Evolutionary conservation across 2,329 filamentous ascomycete genomes (phyloP).

Genomic region (Arthroderma sp.): DNA sequence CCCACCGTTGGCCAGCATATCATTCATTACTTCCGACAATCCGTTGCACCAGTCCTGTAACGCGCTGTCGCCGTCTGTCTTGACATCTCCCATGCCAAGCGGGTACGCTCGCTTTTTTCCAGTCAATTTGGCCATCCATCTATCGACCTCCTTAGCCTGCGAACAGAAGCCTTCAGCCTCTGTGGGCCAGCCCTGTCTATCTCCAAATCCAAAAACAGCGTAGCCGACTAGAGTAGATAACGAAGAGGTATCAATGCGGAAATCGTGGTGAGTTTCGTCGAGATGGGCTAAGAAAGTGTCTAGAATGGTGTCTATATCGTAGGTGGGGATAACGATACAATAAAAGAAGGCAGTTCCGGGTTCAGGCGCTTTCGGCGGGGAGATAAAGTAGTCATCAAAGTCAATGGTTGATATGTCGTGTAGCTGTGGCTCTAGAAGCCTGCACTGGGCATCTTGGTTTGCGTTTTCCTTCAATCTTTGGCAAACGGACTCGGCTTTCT

Average conservation of each 20-base stretch:
- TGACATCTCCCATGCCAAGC: constrained; percentile 75
- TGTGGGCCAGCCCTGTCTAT: constrained; percentile 81
- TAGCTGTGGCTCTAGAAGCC: constrained; percentile 46
- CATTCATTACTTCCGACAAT: constrained; percentile 55
- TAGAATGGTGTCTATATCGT: constrained; percentile 88
- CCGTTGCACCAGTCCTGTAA: constrained; percentile 68
- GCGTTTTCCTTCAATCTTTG: constrained; percentile 36
- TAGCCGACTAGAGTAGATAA: constrained; percentile 68
- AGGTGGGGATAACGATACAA: constrained; percentile 71
- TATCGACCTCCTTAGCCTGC: constrained; percentile 79
- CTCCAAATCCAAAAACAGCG: constrained; percentile 86
- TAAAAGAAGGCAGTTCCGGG: constrained; percentile 57
- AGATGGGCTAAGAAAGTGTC: constrained; percentile 79
- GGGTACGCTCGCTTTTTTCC: constrained; percentile 76
- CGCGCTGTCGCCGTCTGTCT: constrained; percentile 53
- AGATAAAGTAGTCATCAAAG: constrained; percentile 84
- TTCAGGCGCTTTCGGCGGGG: constrained; percentile 47
- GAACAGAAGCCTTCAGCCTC: constrained; percentile 86
- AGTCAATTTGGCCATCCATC: constrained; percentile 94
- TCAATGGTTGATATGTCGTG: constrained; percentile 76
- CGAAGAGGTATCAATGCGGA: constrained; percentile 83
- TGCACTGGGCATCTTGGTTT: constrained; percentile 12
- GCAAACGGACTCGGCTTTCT: constrained; percentile 52
- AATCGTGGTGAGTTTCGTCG: constrained; percentile 88
- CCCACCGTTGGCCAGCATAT: constrained; percentile 39